These are phyloP conservation scores for Auriscalpium vulgare DNA, from an alignment of 768 basidiomycete genomes.

Conservation along the genomic window DNA sequence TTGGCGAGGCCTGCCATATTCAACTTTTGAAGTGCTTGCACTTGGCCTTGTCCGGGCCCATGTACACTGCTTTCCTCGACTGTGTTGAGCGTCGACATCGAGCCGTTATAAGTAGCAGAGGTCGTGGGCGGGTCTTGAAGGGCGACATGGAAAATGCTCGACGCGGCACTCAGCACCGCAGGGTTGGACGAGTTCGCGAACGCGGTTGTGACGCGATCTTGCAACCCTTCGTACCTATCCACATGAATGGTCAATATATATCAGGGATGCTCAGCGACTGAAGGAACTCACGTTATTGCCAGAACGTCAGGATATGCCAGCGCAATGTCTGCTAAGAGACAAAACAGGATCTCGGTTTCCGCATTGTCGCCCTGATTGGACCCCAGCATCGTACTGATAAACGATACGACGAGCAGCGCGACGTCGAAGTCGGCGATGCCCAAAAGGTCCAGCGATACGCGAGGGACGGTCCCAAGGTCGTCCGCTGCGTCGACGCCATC, in stretches of 20 bases:
- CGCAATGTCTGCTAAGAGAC: conserved; percentile 65
- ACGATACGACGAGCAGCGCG: conserved; percentile 68
- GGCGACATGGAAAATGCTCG: conserved; percentile 68
- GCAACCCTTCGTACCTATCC: conserved; percentile 63
- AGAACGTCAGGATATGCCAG: conserved; percentile 63
- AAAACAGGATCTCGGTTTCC: conserved; percentile 77
- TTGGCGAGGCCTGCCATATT: conserved; percentile 70
- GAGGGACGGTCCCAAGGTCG: conserved; percentile 35
- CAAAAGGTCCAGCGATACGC: conserved; percentile 48
- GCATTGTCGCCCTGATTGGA: conserved; percentile 73
- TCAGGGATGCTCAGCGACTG: conserved; percentile 2
- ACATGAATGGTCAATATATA: background rate
- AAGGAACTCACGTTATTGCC: conserved; percentile 56
- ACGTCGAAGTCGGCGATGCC: conserved; percentile 53
- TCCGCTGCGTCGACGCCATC: conserved; percentile 33
- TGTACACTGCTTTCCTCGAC: conserved; percentile 43
- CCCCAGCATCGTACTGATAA: conserved; percentile 65
- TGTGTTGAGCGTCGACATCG: conserved; percentile 57
- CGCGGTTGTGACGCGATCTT: conserved; percentile 66
- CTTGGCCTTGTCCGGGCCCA: conserved; percentile 44
- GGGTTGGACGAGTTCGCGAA: conserved; percentile 69
- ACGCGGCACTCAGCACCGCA: conserved; percentile 59
- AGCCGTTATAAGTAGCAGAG: conserved; percentile 36
- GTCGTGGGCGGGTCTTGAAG: conserved; percentile 42
- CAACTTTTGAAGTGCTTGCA: conserved; percentile 58